Base-by-base conservation (phyloP, 1,284 basidiomycete genomes). In the Cryptococcus sp. region DNA sequence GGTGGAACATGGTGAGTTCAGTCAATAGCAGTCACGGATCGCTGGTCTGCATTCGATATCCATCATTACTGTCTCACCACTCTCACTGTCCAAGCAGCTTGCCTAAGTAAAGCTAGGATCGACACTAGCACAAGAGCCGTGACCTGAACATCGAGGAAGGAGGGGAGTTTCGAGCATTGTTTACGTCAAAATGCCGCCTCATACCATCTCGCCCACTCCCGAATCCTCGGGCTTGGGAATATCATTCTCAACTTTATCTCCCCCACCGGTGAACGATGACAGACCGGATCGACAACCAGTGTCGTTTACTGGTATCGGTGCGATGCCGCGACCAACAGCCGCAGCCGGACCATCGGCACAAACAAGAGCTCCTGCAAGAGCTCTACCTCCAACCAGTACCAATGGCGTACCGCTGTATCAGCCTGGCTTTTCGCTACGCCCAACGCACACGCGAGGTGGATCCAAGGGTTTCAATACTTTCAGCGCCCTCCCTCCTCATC, bases 201-300 rank as follows among this genome's bases (percentile, higher is more conserved):
- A 64, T 40, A 63, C 61, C 42, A 63, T 63, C 41, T 63, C 61
- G 3, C 59, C 63, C 1, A 48, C 57, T 5, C 46, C 52, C 11
- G 50, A 52, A 13, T 66, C 64, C 1, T 53, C 57, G 53, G 66
- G 67, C 2, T 55, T 69, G 3, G 67, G 67, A 18, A 69, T 69
- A 42, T 61, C 57, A 16, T 55, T 48, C 39, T 62, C 66, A 24
- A 61, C 57, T 18, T 50, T 63, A 19, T 64, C 63, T 0, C 61
- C 65, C 19, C 57, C 59, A 16, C 50, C 51, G 10, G 39, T 43
- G 13, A 44, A 41, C 11, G 19, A 21, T 41, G 14, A 19, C 7
- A 21, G 11, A 14, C 39, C 9, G 19, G 14, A 39, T n/a, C 49
- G 41, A 11, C 44, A 39, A 43, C 49, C 49, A 19, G 45, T 22